Conservation (phyloP, 768 basidiomycete species). For the Lentinula sp. region DNA sequence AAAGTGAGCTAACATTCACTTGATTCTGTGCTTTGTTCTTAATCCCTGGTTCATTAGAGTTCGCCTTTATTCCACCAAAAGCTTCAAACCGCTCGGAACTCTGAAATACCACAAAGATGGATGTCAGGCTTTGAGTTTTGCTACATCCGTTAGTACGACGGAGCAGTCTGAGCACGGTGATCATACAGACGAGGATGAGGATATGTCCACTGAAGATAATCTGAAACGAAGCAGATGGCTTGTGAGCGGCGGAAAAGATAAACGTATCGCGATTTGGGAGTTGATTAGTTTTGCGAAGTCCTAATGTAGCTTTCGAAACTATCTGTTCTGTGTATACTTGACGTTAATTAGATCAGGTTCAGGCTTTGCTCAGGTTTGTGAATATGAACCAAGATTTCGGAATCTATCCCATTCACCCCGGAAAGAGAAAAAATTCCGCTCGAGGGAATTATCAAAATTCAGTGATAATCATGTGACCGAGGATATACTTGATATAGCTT, state of each 20-base stretch:
- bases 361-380: constrained; percentile 1
- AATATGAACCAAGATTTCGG: too few relatives aligned
- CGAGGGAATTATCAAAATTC: too few relatives aligned
- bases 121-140: constrained; percentile 75
- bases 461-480: too few relatives aligned
- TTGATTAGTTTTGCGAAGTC: constrained; percentile 44
- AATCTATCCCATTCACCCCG: too few relatives aligned
- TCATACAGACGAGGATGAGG: constrained; percentile 46
- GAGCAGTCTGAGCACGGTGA: constrained; percentile 23
- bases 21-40: neutral
- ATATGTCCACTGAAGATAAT: constrained; percentile 38
- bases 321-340: too few relatives aligned
- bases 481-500: too few relatives aligned
- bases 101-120: constrained; percentile 76
- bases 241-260: constrained; percentile 59
- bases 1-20: constrained; percentile 42
- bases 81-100: constrained; percentile 79
- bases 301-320: neutral
- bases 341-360: too few relatives aligned
- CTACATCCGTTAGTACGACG: constrained; percentile 21
- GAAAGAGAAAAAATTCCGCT: too few relatives aligned
- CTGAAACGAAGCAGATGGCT: constrained; percentile 54
- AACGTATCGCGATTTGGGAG: constrained; percentile 67
- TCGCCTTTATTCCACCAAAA: constrained; percentile 75
- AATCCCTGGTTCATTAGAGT: constrained; percentile 39